Evolutionary conservation across 2,329 filamentous ascomycete species (phyloP).

Genomic region (Diatrype stigma): DNA sequence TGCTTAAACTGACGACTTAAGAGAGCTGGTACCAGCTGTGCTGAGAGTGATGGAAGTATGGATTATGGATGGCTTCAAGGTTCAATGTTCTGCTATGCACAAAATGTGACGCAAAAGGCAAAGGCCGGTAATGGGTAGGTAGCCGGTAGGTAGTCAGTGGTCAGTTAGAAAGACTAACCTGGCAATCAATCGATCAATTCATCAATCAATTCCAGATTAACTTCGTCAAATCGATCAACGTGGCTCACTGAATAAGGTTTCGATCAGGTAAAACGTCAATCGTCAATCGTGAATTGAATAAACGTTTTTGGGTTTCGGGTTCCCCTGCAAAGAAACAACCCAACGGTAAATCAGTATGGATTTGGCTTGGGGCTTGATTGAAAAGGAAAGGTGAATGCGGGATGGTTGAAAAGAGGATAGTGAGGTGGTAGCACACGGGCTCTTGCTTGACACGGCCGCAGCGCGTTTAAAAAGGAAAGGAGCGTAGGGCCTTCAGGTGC

Average conservation of each 20-base stretch:
- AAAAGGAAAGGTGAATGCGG: conserved; percentile 45
- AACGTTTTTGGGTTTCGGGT: conserved; percentile 31
- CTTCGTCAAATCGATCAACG: no score
- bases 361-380: conserved; percentile 35
- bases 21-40: no score
- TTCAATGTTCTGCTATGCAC: neutral
- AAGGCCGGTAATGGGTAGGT: no score
- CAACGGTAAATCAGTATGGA: conserved; percentile 33
- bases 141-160: no score
- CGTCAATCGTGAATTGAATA: conserved; percentile 2
- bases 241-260: neutral
- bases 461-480: conserved; percentile 32
- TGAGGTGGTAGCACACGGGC: conserved; percentile 45
- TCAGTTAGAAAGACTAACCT: no score
- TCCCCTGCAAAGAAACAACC: conserved; percentile 37
- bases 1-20: neutral
- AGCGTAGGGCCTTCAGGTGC: conserved; percentile 4
- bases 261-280: neutral
- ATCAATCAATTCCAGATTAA: neutral
- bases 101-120: neutral
- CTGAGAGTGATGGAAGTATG: neutral
- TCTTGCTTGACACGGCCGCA: conserved; percentile 35
- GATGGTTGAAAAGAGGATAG: conserved; percentile 49
- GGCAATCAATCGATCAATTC: neutral
- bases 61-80: neutral